phyloP scores from a whole-genome alignment of 225 moss, liverwort and hornwort genomes.

The Sphagnum tenellum region DNA sequence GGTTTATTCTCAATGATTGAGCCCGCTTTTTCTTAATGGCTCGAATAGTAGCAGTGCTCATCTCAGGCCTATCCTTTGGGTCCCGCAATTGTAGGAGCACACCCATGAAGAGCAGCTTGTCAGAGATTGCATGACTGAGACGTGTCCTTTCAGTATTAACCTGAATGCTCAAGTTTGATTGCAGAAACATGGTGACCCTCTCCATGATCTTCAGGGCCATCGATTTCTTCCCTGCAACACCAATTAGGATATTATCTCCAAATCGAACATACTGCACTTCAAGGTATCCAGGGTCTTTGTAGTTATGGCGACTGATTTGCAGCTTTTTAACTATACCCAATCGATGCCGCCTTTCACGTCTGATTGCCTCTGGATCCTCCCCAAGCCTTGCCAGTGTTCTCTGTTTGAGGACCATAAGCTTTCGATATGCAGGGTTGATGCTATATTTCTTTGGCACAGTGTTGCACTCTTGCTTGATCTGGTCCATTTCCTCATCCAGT shows the following conservation, averaged over 20 bases:
- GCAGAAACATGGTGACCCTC: constrained; percentile 39
- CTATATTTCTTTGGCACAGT: constrained; percentile 17
- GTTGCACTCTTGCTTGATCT: constrained; percentile 39
- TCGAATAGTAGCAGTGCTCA: constrained; percentile 29
- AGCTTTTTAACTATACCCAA: constrained; percentile 37
- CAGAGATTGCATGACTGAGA: constrained; percentile 42
- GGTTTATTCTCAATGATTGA: constrained; percentile 45
- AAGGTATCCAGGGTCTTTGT: constrained; percentile 32
- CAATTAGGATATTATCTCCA: constrained; percentile 38
- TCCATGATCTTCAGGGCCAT: constrained; percentile 32
- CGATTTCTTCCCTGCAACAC: constrained; percentile 38
- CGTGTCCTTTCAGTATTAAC: constrained; percentile 33
- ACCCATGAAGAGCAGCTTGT: constrained; percentile 44
- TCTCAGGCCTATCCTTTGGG: constrained; percentile 40
- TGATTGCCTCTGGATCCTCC: constrained; percentile 27
- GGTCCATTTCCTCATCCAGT: constrained; percentile 44
- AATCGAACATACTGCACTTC: constrained; percentile 39
- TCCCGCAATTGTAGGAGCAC: constrained; percentile 38
- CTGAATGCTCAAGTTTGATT: constrained; percentile 39
- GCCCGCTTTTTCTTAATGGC: constrained; percentile 36
- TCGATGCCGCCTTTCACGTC: constrained; percentile 43
- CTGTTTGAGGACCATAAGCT: constrained; percentile 39
- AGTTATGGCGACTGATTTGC: constrained; percentile 31
- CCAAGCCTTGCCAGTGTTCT: constrained; percentile 35
- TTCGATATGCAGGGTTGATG: constrained; percentile 30